Conservation (phyloP, 768 basidiomycete genomes). For the Austroboletus festivus region DNA sequence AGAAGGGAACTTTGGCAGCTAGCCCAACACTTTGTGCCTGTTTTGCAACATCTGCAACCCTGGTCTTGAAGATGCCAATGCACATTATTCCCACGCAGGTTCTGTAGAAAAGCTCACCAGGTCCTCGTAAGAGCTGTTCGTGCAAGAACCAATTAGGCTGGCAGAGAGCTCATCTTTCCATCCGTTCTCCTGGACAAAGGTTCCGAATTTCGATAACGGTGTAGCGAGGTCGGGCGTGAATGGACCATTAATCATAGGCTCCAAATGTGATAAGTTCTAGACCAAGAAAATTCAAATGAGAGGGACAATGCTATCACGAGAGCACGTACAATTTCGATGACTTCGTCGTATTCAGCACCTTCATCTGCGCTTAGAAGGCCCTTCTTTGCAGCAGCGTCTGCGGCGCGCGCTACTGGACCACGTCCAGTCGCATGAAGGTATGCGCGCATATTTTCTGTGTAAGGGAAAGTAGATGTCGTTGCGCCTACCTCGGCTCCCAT, state of each 20-base stretch:
- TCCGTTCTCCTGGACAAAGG: constrained; percentile 75
- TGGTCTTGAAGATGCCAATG: constrained; percentile 51
- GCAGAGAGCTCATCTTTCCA: constrained; percentile 96
- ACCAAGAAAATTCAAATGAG: constrained; percentile 1
- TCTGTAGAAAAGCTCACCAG: constrained; percentile 50
- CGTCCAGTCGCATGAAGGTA: constrained; percentile 92
- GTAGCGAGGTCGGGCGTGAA: constrained; percentile 97
- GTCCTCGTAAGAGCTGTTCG: constrained; percentile 97
- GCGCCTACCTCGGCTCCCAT: constrained; percentile 99
- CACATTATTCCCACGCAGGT: background rate
- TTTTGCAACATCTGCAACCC: constrained; percentile 85
- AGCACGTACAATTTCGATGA: constrained; percentile 83
- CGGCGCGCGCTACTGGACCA: constrained; percentile 78
- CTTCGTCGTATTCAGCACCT: constrained; percentile 89
- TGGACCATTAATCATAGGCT: constrained; percentile 93
- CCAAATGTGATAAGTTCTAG: constrained; percentile 83
- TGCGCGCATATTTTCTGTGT: constrained; percentile 82
- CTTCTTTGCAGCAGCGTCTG: constrained; percentile 72
- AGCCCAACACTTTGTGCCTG: constrained; percentile 87
- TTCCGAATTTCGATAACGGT: constrained; percentile 83
- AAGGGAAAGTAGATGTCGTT: constrained; percentile 98
- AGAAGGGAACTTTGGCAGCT: constrained; percentile 78
- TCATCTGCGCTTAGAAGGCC: constrained; percentile 84
- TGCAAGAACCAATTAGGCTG: constrained; percentile 95
- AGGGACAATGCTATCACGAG: background rate